phyloP scores from a whole-genome alignment of 2,329 filamentous ascomycete genomes.

The Exophiala viscosa region DNA sequence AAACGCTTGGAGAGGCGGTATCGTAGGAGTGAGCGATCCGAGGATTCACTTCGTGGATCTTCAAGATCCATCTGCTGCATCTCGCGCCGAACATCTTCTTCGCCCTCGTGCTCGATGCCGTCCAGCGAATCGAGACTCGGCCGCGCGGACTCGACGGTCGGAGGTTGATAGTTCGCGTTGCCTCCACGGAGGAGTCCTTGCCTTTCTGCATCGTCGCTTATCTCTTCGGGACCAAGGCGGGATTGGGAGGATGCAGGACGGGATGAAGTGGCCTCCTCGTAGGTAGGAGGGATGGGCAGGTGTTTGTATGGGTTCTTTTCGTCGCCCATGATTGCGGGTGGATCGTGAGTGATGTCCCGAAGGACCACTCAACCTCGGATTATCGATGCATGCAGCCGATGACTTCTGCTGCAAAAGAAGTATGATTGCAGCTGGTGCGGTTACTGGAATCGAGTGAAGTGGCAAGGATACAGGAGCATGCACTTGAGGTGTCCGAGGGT shows the following conservation, averaged over 20 bases:
- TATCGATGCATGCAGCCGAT: slow-evolving; percentile 12
- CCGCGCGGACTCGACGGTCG: slow-evolving; percentile 79
- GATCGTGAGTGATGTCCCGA: slow-evolving; percentile 21
- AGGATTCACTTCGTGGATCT: slow-evolving; percentile 52
- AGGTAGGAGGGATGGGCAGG: slow-evolving; percentile 68
- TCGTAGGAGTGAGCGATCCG: slow-evolving; percentile 40
- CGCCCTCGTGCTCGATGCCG: slow-evolving; percentile 54
- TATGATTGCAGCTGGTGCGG: no score
- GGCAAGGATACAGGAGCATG: no score
- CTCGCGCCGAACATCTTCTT: slow-evolving; percentile 68
- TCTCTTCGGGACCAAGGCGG: slow-evolving; percentile 53
- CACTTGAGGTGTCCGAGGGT: no score
- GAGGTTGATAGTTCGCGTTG: slow-evolving; percentile 65
- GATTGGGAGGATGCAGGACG: slow-evolving; percentile 50
- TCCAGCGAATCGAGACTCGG: slow-evolving; percentile 55
- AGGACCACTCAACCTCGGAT: slow-evolving; percentile 22
- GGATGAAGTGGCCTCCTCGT: slow-evolving; percentile 73
- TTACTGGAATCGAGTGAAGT: no score
- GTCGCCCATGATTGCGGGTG: slow-evolving; percentile 39
- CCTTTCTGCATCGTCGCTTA: slow-evolving; percentile 68
- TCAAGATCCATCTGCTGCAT: slow-evolving; percentile 87
- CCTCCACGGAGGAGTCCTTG: slow-evolving; percentile 64
- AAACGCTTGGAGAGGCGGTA: slow-evolving; percentile 56
- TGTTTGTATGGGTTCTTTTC: slow-evolving; percentile 55
- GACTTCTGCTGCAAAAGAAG: no score